These are phyloP conservation scores for Apiosordaria backusii DNA, from an alignment of 495 filamentous ascomycete genomes.

Conservation along the genomic window DNA sequence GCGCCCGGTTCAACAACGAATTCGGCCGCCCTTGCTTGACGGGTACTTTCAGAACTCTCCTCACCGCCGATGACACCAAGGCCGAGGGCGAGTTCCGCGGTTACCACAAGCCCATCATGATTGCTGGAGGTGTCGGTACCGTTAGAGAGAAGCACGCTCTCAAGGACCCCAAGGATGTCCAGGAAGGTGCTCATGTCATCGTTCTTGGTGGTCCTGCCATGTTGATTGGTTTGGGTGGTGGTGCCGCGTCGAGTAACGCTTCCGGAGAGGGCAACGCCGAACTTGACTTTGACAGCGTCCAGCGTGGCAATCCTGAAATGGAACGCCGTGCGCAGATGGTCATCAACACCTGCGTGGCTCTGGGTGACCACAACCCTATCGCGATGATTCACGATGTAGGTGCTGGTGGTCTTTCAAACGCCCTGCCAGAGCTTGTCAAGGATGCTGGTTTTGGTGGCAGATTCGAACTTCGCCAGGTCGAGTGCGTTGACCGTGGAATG, in stretches of 20 bases:
- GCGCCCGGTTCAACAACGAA: slow-evolving; percentile 94
- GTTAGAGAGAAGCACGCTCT: slow-evolving; percentile 90
- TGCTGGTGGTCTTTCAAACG: slow-evolving; percentile 91
- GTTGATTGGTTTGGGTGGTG: slow-evolving; percentile 94
- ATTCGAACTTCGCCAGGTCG: slow-evolving; percentile 88
- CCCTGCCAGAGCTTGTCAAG: slow-evolving; percentile 78
- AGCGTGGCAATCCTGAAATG: slow-evolving; percentile 91
- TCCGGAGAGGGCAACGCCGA: slow-evolving; percentile 86
- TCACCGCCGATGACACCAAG: slow-evolving; percentile 53
- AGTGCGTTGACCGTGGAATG: slow-evolving; percentile 85
- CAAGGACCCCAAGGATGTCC: slow-evolving; percentile 72
- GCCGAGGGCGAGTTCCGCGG: slow-evolving; percentile 66
- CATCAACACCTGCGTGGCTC: slow-evolving; percentile 84
- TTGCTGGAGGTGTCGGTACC: slow-evolving; percentile 94
- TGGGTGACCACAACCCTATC: slow-evolving; percentile 83
- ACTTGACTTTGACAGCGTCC: slow-evolving; percentile 93
- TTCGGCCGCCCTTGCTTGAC: slow-evolving; percentile 89
- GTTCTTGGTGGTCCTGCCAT: slow-evolving; percentile 94
- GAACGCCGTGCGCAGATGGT: slow-evolving; percentile 94
- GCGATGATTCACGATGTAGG: slow-evolving; percentile 96
- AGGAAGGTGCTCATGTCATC: slow-evolving; percentile 79
- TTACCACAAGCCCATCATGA: slow-evolving; percentile 99
- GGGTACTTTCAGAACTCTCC: slow-evolving; percentile 86
- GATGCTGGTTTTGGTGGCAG: slow-evolving; percentile 84
- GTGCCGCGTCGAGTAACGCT: slow-evolving; percentile 86